Percentiles rank a stretch among this genome's conserved stretches.
Conservation (phyloP, 805 yeast genomes). For the Kregervanrija delftensis region DNA sequence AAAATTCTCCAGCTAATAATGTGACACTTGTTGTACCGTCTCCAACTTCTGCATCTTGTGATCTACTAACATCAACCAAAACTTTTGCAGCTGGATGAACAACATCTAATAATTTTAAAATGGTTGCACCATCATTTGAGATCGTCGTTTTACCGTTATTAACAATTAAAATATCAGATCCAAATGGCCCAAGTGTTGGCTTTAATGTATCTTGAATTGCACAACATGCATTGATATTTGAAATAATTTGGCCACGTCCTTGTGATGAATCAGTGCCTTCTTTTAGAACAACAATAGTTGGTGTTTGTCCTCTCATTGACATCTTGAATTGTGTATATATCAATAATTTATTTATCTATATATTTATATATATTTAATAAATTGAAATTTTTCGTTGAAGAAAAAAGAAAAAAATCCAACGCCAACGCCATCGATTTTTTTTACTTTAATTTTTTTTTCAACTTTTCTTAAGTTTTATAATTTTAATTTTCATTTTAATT, state of each 20-base stretch:
- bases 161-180: slow-evolving; percentile 90
- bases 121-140: slow-evolving; percentile 98
- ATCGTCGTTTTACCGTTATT: slow-evolving; percentile 85
- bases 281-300: slow-evolving; percentile 95
- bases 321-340: slow-evolving; percentile 28
- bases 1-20: slow-evolving; percentile 86
- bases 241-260: slow-evolving; percentile 92
- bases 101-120: slow-evolving; percentile 82
- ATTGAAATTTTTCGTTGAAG: too few relatives aligned
- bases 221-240: slow-evolving; percentile 93
- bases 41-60: slow-evolving; percentile 97
- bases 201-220: slow-evolving; percentile 95
- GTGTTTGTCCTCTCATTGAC: slow-evolving; percentile 91
- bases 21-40: slow-evolving; percentile 98
- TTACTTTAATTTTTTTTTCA: too few relatives aligned
- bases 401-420: too few relatives aligned
- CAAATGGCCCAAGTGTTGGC: slow-evolving; percentile 95
- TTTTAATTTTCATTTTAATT: too few relatives aligned
- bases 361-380: background rate
- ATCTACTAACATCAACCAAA: slow-evolving; percentile 86
- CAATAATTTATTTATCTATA: too few relatives aligned
- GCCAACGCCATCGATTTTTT: too few relatives aligned
- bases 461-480: too few relatives aligned
- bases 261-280: slow-evolving; percentile 98
- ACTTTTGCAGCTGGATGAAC: slow-evolving; percentile 99